Base-by-base conservation (phyloP, 345 rosid species). In the Melaleuca quinquenervia region DNA sequence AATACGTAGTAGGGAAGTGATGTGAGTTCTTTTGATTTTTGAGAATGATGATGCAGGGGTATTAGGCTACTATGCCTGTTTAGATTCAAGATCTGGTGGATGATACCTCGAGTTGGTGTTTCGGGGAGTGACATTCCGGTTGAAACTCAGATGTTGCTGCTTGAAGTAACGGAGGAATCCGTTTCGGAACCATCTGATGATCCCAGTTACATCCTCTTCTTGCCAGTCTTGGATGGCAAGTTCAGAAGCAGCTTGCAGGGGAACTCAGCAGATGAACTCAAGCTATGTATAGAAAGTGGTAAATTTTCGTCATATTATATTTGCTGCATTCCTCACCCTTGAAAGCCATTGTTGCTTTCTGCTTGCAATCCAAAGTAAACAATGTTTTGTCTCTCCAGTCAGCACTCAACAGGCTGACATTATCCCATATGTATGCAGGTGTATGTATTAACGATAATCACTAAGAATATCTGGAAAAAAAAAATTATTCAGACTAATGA, bases 141-240 rank as follows among this genome's bases (percentile, higher is more conserved):
- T 82, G 95, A 93, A 87, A 93, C 95, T 82, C 95, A 92, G 92
- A 93, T 92, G 93, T 88, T 92, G 85, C 94, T 92, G 83, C 64
- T 90, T 89, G 92, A 93, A 87, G 87, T 82, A 32, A 84, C 27
- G 20, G 52, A 87, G 75, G 89, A 76, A 52, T 64, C 76, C 45
- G 32, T 12, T 64, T 64, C 29, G 74, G 60, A 85, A 53, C 45
- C 78, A 64, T 54, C 62, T 18, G 84, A 88, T 54, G 85, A 83
- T 14, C 76, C 90, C 32, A 60, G 20, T 36, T 91, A 90, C 84
- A 49, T 89, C 58, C 85, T 92, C 41, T 91, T 92, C 89, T 86
- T 93, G 90, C 94, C 94, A 8, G 85, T 90, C 54, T 84, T 92
- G 13, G 94, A 93, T 27, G 93, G 91, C 82, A 84, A 91, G 41